Evolutionary conservation across 371 early-diverging fungal species (phyloP), one percentile per base, ranked within the genome.

Genomic region (Mortierella sp.): DNA sequence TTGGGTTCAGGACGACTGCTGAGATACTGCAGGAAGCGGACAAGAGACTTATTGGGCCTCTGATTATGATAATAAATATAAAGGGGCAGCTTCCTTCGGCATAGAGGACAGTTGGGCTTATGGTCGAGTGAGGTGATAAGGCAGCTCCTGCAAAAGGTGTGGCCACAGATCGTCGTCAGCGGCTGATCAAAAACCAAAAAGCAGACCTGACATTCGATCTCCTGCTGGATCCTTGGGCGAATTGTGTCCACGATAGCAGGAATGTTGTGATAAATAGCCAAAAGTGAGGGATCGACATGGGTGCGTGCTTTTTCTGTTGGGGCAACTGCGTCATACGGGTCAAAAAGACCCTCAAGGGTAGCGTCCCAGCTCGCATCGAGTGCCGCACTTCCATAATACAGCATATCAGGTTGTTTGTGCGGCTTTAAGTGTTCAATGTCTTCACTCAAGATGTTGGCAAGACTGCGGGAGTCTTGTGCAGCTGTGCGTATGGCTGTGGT

Each of bases 111-210:
- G 32, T 27, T 58, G 24, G 68, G 60, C 39, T 63, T 68, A 63
- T 85, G 81, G 53, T 83, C 83, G 7, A 84, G 65, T 2, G 87
- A 79, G n/a, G 80, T 63, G 34, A 86, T 71, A 4, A 89, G 54
- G 54, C 93, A 93, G 1, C 71, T 31, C 37, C 82, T 83, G 72
- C 93, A 93, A 58, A 86, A 85, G 0, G 88, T 87, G 64, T 93
- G 93, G 3, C 93, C 93, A 62, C 93, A 93, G 11, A 81, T 81
- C 21, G 82, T 83, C 0, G 91, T 90, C 37, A 90, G 68, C 4
- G 93, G 91, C 15, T 85, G 80, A n/a, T 71, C 53, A 23, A 91
- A 60, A 14, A 83, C 49, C 17, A 81, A 65, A 32, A 79, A 73
- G 57, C 91, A 91, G 34, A 90, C 72, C 21, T 84, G 79, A 64